Evolutionary conservation across 2,329 filamentous ascomycete species (phyloP).

Genomic region (Colletotrichum sp.): DNA sequence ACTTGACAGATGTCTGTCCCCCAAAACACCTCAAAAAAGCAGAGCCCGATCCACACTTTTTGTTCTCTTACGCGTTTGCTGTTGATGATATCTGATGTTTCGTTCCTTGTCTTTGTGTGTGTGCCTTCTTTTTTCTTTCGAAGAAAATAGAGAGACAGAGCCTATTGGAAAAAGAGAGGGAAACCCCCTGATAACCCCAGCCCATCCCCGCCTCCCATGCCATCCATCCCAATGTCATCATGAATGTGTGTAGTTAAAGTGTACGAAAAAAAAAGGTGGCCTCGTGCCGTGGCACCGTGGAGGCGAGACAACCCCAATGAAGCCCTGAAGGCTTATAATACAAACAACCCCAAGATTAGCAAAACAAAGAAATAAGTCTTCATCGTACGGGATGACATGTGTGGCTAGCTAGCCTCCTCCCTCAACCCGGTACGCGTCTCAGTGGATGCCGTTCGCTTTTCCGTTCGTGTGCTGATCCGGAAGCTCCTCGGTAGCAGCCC

Average conservation of each 20-base stretch:
- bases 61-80: background rate
- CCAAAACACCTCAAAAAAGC: background rate
- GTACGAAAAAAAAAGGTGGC: background rate
- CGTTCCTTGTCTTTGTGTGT: background rate
- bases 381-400: background rate
- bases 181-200: background rate
- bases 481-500: constrained; percentile 3
- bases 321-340: background rate
- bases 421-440: background rate
- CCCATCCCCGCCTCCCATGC: background rate
- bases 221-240: constrained; percentile 3
- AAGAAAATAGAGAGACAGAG: background rate
- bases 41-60: background rate
- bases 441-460: constrained; percentile 17
- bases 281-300: background rate
- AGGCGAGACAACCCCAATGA: background rate
- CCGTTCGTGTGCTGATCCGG: constrained; percentile 14
- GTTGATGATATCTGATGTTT: background rate
- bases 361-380: background rate
- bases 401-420: background rate
- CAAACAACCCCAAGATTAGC: background rate
- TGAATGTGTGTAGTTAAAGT: background rate
- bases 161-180: background rate
- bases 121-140: background rate
- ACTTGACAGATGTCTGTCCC: background rate